Evolutionary conservation across 2,329 filamentous ascomycete genomes (phyloP), one percentile per base, ranked within the genome.

Genomic region (Sporothrix euskadiensis): DNA sequence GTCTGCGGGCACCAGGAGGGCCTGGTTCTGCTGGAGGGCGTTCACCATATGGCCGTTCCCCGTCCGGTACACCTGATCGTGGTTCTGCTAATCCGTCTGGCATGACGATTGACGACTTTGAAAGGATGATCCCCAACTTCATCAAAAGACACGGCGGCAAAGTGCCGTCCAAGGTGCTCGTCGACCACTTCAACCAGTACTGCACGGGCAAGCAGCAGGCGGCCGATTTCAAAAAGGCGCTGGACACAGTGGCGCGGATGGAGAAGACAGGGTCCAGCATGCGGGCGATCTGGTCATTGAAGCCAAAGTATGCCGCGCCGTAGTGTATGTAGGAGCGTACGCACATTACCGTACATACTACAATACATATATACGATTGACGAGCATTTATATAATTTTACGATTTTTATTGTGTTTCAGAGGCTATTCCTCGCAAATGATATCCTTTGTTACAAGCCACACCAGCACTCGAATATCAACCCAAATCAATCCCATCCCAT

Each of bases 161-260:
- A 47, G 93, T 92, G 6, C 90, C 93, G 5, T 94, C 92, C 57
- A 94, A 97, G 83, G 91, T 94, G 85, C 82, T 98, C 61, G 92
- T 97, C 32, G 92, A 97, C 78, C 94, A 97, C 79, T 98, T 98
- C 81, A 93, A 94, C 81, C 88, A 89, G 16, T 92, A 90, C 78
- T 97, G 94, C 79, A 88, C 87, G 30, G 92, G 89, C 59, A 82
- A 86, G 35, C 87, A 89, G 75, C 88, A 92, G 75, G 91, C 90
- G 70, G 88, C 89, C 22, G 91, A 94, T 80, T 98, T 98, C 80
- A 95, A 94, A 82, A 86, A 88, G 78, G 94, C 94, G 77, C 83
- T 98, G 72, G 90, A 92, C 77, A 86, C 86, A 75, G 91, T 97
- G 78, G 95, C 95, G 0, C 88, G 84, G 71, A 82, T 97, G 80